Evolutionary conservation across 2,329 filamentous ascomycete species (phyloP), one percentile per base, ranked within the genome.

Genomic region (Colletotrichum tanaceti): DNA sequence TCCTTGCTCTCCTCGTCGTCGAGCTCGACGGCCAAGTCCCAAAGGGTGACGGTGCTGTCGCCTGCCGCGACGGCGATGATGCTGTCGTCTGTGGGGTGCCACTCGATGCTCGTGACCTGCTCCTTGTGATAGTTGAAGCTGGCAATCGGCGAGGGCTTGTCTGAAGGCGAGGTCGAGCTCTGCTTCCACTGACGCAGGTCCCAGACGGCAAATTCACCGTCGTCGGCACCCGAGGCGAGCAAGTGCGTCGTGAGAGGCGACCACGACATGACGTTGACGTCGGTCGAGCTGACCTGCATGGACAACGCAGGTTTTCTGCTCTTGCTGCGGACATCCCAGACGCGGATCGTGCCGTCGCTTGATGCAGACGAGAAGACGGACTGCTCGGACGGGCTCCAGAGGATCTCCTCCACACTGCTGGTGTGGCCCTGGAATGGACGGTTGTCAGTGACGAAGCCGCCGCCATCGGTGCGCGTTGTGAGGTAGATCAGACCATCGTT

Each of bases 251-350:
- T 97, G 80, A 94, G 90, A 52, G 87, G 88, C 44, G 94, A 97
- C 96, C 96, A 99, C 70, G 92, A 96, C 82, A 98, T 91, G 70
- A 99, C 96, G 77, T 99, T 99, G 76, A 98, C 93, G 76, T 99
- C 96, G 58, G 90, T 90, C 64, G 89, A 85, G 77, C 92, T 96
- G 72, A 96, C 91, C 77, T 93, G 89, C 66, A 98, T 91, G 64
- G 91, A 93, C 70, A 99, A 87, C 52, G 94, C 94, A n/a, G 94
- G 89, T 77, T 91, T 92, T 71, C 93, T 90, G 72, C 91, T 93
- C 85, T 98, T 98, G 78, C 92, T 94, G 60, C 96, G 90, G 22
- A 96, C 89, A 77, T 99, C 96, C 94, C 96, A 99, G 70, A 99
- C 90, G 78, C 96, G 95, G 71, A 99, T 91, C 11, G 93, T 97